Evolutionary conservation across 2,329 filamentous ascomycete species (phyloP).

Genomic region (Bipolaris bicolor): DNA sequence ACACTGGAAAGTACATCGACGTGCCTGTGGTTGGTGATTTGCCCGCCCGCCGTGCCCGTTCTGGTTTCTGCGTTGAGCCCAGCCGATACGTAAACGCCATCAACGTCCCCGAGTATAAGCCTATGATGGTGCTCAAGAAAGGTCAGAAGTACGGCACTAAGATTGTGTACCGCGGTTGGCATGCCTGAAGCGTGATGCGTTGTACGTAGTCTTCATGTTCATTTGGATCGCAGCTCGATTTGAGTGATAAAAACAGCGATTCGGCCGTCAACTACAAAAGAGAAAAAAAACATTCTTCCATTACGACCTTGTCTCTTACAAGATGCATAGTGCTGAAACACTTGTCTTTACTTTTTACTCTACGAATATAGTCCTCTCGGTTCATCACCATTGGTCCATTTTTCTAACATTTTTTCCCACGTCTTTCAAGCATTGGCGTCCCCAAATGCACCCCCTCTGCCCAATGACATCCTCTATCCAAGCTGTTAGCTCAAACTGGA

Average conservation of each 20-base stretch:
- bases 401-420: not conserved
- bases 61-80: constrained; percentile 91
- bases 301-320: not conserved
- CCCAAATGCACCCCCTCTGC: not conserved
- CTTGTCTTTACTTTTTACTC: not conserved
- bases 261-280: not conserved
- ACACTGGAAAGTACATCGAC: constrained; percentile 85
- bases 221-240: not conserved
- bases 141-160: constrained; percentile 81
- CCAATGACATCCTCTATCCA: not conserved
- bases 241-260: not conserved
- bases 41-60: constrained; percentile 69
- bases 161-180: constrained; percentile 87
- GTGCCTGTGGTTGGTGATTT: constrained; percentile 67
- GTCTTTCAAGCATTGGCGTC: not conserved
- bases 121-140: constrained; percentile 80
- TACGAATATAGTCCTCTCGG: no score
- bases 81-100: constrained; percentile 87
- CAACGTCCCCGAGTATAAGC: constrained; percentile 80
- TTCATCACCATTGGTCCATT: no score
- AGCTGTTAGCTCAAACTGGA: not conserved
- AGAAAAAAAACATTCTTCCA: not conserved
- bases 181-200: constrained; percentile 48
- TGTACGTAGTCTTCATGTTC: not conserved
- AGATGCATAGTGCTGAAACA: not conserved